Evolutionary conservation across 345 rosid genomes (phyloP), one percentile per base, ranked within the genome.

Genomic region (Arabidopsis arenosa): DNA sequence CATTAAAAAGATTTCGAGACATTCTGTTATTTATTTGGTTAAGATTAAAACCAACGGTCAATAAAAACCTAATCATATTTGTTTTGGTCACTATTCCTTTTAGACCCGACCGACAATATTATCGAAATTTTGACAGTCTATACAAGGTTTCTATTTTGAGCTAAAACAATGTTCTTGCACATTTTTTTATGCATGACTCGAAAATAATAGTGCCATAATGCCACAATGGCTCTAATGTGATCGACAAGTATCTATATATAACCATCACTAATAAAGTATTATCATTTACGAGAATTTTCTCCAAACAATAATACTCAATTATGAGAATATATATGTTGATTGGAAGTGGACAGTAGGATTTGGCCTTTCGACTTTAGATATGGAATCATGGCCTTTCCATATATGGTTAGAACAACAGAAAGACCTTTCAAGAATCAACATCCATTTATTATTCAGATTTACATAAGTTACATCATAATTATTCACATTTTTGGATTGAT

Each of bases 311-410:
- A 37, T 36, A 44, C 39, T 51, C 58, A 74, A 6, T 63, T 33
- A 64, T 63, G 41, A 54, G 65, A 74, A 58, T 37, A 58, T 51
- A 21, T 23, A 51, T 70, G 48, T 39, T 33, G 74, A 60, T 45
- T 59, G 72, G 41, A 68, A 66, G 44, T 67, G 51, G 37, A 70
- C 51, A 41, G 4, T 28, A 72, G 56, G 12, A 66, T 6, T 78
- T 72, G 81, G 69, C 77, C 77, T 72, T 78, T 78, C 49, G 63
- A 71, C 48, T 58, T 58, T 26, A 44, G 58, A 65, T 39, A 49
- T 40, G 67, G 68, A 66, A 58, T 65, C 35, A 43, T 78, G 74
- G 49, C 81, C 26, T 78, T 78, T 72, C 77, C 81, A 43, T 35
- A 66, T 66, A 66, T 72, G 69, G 77, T 72, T 58, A 58, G 21